A percentile compares a stretch with the other conserved stretches of the same genome.
These are phyloP conservation scores for Choiromyces venosus DNA, from an alignment of 495 filamentous ascomycete species.

Conservation along the genomic window DNA sequence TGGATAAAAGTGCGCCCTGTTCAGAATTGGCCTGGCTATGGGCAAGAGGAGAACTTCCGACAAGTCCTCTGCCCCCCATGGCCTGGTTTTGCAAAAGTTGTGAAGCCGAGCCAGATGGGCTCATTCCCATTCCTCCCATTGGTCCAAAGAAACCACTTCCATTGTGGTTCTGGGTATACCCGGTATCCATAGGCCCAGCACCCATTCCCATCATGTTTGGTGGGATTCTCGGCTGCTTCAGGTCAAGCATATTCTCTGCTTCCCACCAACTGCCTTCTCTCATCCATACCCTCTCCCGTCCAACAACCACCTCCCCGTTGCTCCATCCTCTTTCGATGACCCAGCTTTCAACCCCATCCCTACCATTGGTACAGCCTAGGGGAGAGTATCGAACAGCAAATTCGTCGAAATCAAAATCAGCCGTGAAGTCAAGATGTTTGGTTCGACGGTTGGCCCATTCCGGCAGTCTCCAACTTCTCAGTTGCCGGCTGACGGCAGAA, in stretches of 20 bases:
- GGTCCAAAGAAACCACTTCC: constrained; percentile 67
- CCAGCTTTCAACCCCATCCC: constrained; percentile 93
- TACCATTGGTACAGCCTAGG: constrained; percentile 82
- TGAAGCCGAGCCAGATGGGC: constrained; percentile 62
- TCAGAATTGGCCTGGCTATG: neutral
- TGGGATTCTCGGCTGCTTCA: constrained; percentile 58
- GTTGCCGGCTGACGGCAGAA: constrained; percentile 80
- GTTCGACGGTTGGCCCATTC: constrained; percentile 95
- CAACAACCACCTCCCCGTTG: constrained; percentile 91
- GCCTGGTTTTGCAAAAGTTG: constrained; percentile 61
- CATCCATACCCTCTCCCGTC: constrained; percentile 90
- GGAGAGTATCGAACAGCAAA: constrained; percentile 74
- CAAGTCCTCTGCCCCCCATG: constrained; percentile 42
- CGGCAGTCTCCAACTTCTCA: constrained; percentile 84
- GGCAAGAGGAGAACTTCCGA: constrained; percentile 48
- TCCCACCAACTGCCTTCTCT: constrained; percentile 95
- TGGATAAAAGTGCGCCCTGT: constrained; percentile 47
- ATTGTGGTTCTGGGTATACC: constrained; percentile 57
- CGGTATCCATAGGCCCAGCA: constrained; percentile 51
- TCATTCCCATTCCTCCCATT: constrained; percentile 54
- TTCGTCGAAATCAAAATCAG: constrained; percentile 91
- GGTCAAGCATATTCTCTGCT: constrained; percentile 89
- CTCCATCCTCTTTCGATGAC: constrained; percentile 94
- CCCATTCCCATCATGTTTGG: constrained; percentile 50
- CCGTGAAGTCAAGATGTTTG: constrained; percentile 90